Percentiles rank a stretch among this genome's conserved stretches.
Evolutionary conservation across 208 protist species (phyloP).

Genomic region (Acanthamoeba divionensis): DNA sequence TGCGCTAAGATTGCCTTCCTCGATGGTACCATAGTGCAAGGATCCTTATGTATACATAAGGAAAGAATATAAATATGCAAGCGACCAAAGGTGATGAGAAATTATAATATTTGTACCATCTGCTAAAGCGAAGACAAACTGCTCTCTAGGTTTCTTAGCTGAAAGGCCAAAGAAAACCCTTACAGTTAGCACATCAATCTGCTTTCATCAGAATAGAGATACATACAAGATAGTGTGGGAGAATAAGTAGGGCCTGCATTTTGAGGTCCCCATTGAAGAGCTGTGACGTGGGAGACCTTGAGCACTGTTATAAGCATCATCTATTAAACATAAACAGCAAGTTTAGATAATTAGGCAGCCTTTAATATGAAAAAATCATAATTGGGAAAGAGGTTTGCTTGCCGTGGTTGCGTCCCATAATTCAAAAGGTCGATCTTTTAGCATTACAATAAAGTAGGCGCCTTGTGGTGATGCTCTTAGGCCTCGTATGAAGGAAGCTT

Average conservation of each 20-base stretch:
- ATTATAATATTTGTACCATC: no score
- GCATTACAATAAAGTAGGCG: conserved; percentile 37
- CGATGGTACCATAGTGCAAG: neutral
- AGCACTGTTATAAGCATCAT: no score
- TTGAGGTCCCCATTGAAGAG: neutral
- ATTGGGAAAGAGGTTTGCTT: neutral
- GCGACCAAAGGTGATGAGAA: neutral
- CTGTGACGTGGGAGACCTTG: conserved; percentile 26
- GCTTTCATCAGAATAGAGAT: neutral
- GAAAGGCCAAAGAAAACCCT: neutral
- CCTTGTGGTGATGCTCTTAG: neutral
- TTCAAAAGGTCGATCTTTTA: conserved; percentile 45
- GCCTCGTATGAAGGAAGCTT: conserved; percentile 15
- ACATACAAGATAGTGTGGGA: neutral
- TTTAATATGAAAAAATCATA: neutral
- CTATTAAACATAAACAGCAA: no score
- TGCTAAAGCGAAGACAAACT: conserved; percentile 2
- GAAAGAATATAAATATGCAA: neutral
- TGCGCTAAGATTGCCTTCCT: neutral
- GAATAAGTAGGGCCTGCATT: neutral
- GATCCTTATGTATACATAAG: neutral
- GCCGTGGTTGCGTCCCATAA: conserved; percentile 28
- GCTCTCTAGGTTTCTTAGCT: neutral
- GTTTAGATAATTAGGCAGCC: no score
- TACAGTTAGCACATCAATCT: neutral